These are phyloP conservation scores for Pythium apleroticum DNA, from an alignment of 352 stramenopile species.

Conservation along the genomic window DNA sequence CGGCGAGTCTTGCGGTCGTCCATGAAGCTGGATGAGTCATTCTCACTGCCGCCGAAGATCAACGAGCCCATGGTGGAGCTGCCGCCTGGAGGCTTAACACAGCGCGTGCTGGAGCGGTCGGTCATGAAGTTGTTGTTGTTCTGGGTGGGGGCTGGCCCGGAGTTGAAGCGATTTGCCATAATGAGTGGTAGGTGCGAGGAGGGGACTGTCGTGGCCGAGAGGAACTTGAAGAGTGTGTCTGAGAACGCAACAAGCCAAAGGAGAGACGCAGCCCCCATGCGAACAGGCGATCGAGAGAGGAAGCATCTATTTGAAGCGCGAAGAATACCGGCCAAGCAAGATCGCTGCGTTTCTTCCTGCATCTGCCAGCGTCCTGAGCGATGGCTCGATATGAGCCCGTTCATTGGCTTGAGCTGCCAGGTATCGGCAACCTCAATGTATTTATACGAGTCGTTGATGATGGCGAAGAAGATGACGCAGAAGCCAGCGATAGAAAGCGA, in stretches of 20 bases:
- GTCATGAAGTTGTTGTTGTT: slow-evolving; percentile 55
- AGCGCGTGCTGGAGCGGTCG: slow-evolving; percentile 45
- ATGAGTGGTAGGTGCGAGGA: not conserved
- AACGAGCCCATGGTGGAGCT: slow-evolving; percentile 48
- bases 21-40: slow-evolving; percentile 37
- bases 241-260: slow-evolving; percentile 8
- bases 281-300: not conserved
- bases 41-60: slow-evolving; percentile 39
- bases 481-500: not conserved
- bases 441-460: slow-evolving; percentile 3
- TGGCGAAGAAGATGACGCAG: not conserved
- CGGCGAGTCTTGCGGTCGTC: slow-evolving; percentile 57
- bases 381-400: not conserved
- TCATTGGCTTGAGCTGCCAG: not conserved
- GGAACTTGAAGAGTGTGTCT: slow-evolving; percentile 7
- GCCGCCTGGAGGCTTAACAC: slow-evolving; percentile 46
- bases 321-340: not conserved
- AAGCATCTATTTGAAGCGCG: slow-evolving; percentile 11
- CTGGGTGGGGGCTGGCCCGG: slow-evolving; percentile 13
- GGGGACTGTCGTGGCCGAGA: slow-evolving; percentile 12
- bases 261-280: not conserved
- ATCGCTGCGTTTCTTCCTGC: not conserved
- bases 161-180: slow-evolving; percentile 33
- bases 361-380: not conserved
- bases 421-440: not conserved